Conservation (phyloP, 2,329 filamentous ascomycete species). For the Fusarium nodosum region DNA sequence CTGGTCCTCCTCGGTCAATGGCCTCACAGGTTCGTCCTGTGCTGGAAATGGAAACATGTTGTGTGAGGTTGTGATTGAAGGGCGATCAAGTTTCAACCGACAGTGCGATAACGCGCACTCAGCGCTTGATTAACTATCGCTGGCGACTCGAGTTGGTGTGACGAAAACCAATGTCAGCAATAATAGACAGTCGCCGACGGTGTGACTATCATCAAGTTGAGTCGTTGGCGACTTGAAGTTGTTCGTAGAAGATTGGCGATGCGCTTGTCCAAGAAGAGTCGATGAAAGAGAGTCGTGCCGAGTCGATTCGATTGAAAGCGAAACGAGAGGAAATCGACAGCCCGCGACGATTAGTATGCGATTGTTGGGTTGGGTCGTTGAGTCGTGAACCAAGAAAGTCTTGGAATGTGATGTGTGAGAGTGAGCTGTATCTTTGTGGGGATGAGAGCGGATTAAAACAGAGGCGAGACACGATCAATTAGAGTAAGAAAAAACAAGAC, state of each 20-base stretch:
- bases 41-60: conserved; percentile 55
- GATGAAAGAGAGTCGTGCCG: conserved; percentile 25
- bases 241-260: conserved; percentile 25
- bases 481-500: conserved; percentile 29
- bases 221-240: conserved; percentile 13
- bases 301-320: conserved; percentile 22
- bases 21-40: conserved; percentile 55
- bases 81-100: conserved; percentile 28
- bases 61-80: conserved; percentile 21
- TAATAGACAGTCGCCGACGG: conserved; percentile 28
- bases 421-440: conserved; percentile 24
- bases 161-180: conserved; percentile 24
- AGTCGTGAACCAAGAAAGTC: conserved; percentile 34
- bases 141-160: conserved; percentile 23
- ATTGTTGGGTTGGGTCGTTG: conserved; percentile 27
- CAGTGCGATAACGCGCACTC: conserved; percentile 46
- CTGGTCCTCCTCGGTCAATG: conserved; percentile 57
- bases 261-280: conserved; percentile 34
- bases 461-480: conserved; percentile 38
- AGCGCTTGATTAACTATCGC: conserved; percentile 38
- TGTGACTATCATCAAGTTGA: conserved; percentile 32
- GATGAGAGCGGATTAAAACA: conserved; percentile 34
- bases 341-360: conserved; percentile 46
- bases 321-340: conserved; percentile 49
- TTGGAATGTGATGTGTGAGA: conserved; percentile 28